A percentile compares a stretch with the other conserved stretches of the same genome.
Evolutionary conservation across 805 yeast species (phyloP).

Genomic region (Zygosaccharomyces siamensis): DNA sequence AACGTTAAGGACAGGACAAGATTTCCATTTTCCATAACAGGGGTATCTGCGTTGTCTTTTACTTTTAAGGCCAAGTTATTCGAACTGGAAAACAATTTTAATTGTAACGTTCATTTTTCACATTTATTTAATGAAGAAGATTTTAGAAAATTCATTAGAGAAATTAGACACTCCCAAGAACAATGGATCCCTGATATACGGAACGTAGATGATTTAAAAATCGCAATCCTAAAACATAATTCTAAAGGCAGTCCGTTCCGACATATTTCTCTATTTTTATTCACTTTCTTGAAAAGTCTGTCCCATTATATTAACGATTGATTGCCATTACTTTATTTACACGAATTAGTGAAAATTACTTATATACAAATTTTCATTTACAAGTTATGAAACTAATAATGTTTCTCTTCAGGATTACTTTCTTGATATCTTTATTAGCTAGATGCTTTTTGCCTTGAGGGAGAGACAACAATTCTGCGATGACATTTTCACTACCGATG

Average conservation of each 20-base stretch:
- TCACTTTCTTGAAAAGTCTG: slow-evolving; percentile 50
- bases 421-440: slow-evolving; percentile 40
- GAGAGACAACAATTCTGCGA: slow-evolving; percentile 35
- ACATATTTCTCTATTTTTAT: slow-evolving; percentile 48
- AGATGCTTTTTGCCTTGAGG: slow-evolving; percentile 43
- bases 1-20: slow-evolving; percentile 11
- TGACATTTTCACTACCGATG: slow-evolving; percentile 34
- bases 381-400: slow-evolving; percentile 42
- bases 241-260: slow-evolving; percentile 37
- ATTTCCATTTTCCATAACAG: slow-evolving; percentile 21
- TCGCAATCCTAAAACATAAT: slow-evolving; percentile 41
- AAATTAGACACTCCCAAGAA: background rate
- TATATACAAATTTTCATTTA: slow-evolving; percentile 10
- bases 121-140: slow-evolving; percentile 21
- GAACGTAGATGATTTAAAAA: slow-evolving; percentile 43
- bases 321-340: slow-evolving; percentile 6
- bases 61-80: slow-evolving; percentile 10
- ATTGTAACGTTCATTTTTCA: slow-evolving; percentile 6
- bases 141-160: slow-evolving; percentile 17
- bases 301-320: slow-evolving; percentile 20
- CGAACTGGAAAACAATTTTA: slow-evolving; percentile 11
- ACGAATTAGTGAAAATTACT: background rate
- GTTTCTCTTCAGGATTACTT: slow-evolving; percentile 51
- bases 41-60: slow-evolving; percentile 26
- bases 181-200: slow-evolving; percentile 18